Evolutionary conservation across 768 basidiomycete genomes (phyloP).

Genomic region (Myochromella boudieri): DNA sequence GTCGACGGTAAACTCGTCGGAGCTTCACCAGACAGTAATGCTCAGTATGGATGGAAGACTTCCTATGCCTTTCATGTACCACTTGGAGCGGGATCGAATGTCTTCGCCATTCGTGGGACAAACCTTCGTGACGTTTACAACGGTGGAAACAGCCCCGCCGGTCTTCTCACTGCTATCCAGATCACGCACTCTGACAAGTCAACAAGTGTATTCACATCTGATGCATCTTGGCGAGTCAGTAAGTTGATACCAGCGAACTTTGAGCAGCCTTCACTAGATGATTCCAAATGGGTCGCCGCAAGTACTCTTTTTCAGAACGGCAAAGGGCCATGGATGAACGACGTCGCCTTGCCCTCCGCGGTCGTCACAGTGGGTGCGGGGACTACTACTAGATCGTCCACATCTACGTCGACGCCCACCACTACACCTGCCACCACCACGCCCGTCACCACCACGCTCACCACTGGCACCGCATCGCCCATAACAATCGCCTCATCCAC

Average conservation of each 20-base stretch:
- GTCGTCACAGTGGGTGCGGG: too few relatives aligned
- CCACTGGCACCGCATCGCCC: too few relatives aligned
- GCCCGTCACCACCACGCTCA: too few relatives aligned
- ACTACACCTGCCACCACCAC: too few relatives aligned
- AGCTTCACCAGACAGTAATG: background rate
- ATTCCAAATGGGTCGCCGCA: conserved; percentile 20
- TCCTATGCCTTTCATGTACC: conserved; percentile 2
- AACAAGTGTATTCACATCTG: background rate
- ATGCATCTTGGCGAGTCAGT: conserved; percentile 2
- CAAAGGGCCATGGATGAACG: conserved; percentile 17
- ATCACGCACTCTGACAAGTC: conserved; percentile 3
- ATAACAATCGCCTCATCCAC: background rate
- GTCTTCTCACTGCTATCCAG: conserved; percentile 4
- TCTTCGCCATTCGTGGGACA: conserved; percentile 4
- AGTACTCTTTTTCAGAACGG: conserved; percentile 19
- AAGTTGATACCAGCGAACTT: conserved; percentile 2
- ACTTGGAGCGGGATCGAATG: background rate
- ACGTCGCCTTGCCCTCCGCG: background rate
- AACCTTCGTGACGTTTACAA: background rate
- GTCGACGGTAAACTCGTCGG: conserved; percentile 2
- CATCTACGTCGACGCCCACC: too few relatives aligned
- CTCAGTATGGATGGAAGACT: conserved; percentile 1
- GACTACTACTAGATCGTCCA: too few relatives aligned
- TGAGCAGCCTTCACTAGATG: background rate
- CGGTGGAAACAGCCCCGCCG: conserved; percentile 1